Base-by-base conservation (phyloP, 305 asterid species). In the Fraxinus sp. region DNA sequence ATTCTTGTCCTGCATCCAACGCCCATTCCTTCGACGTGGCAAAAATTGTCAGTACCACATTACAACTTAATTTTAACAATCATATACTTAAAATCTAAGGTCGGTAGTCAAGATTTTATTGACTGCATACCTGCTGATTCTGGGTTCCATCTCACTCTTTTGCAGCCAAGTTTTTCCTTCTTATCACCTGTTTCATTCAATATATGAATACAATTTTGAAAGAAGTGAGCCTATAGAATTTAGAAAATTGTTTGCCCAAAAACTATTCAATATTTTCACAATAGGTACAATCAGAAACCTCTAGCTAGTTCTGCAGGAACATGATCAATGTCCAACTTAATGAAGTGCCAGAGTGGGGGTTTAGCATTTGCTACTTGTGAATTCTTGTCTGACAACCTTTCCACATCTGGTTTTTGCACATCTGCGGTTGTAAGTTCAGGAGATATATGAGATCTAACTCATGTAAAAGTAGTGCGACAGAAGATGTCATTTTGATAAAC, bases 301-400 rank as follows among this genome's bases (percentile, higher is more conserved):
- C 83, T 77, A 33, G 88, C 92, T 81, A 93, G 88, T 85, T 94
- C 98, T 35, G 91, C 93, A 7, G 97, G 97, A 82, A 91, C 82
- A 84, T 92, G 86, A 77, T 85, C 89, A 0, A 86, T 59, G 62
- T 70, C 90, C 86, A 90, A 86, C 46, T 44, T 84, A 49, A 93
- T 90, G 64, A 86, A 88, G 82, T 93, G 72, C 83, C 87, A 83
- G 73, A 94, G 91, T 22, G 86, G 90, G 11, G 83, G 83, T 86
- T 86, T 90, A 79, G 49, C 41, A 79, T 82, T 82, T 13, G 76
- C 71, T 64, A 87, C 84, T 39, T 46, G 85, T 1, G 11, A 66
- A 16, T 76, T 81, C 85, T 84, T 85, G 79, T 92, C 93, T 0
- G 93, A 87, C 70, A 79, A 92, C 85, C 91, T 89, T 83, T 93